A percentile compares a stretch with the other conserved stretches of the same genome.
Conservation (phyloP, 176 grass and related monocot genomes). For the Leersia perrieri region DNA sequence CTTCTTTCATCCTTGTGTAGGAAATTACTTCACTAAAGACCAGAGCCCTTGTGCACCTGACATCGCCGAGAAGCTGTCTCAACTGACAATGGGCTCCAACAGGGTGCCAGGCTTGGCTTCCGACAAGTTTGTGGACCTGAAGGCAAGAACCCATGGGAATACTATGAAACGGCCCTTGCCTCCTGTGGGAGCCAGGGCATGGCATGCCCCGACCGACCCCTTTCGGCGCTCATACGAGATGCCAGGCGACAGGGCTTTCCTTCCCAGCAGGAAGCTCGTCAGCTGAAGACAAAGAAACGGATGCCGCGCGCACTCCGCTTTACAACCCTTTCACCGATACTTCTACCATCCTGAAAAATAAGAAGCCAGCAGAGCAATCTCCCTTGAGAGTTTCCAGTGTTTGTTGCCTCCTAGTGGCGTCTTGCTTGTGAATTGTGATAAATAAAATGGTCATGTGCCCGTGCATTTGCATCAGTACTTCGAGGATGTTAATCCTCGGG, state of each 20-base stretch:
- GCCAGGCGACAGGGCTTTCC: conserved; percentile 51
- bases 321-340: not conserved
- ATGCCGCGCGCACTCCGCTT: not conserved
- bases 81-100: conserved; percentile 54
- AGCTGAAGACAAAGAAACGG: conserved; percentile 28
- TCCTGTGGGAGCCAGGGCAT: conserved; percentile 49
- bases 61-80: conserved; percentile 51
- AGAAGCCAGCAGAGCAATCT: not conserved
- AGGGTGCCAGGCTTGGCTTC: conserved; percentile 26
- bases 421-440: conserved; percentile 11
- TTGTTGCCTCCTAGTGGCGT: not conserved
- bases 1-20: not conserved
- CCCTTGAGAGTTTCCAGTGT: not conserved
- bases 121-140: conserved; percentile 33
- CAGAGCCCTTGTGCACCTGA: conserved; percentile 37
- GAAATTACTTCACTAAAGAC: conserved; percentile 22
- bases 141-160: conserved; percentile 33
- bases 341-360: not conserved
- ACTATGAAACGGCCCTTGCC: conserved; percentile 33
- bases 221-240: conserved; percentile 47
- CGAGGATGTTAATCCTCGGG: not conserved
- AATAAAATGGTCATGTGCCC: conserved; percentile 13
- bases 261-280: conserved; percentile 66
- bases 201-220: conserved; percentile 43
- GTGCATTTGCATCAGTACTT: not conserved